Percentiles rank a stretch among this genome's conserved stretches.
Conservation (phyloP, 129 eudicot species). For the Lactuca sativa region DNA sequence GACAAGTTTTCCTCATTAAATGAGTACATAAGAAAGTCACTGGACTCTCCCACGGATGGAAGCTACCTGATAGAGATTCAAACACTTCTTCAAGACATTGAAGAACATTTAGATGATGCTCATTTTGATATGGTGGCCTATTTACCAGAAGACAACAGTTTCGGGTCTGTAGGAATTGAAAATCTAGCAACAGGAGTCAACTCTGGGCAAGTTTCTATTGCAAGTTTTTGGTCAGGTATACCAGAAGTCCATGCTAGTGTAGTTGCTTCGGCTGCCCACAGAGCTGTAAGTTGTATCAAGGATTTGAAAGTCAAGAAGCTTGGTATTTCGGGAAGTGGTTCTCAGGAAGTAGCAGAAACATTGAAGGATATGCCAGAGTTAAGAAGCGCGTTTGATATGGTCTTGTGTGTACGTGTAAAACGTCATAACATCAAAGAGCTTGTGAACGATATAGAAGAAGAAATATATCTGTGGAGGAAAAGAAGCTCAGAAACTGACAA, state of each 20-base stretch:
- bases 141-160: neutral
- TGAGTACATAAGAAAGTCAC: neutral
- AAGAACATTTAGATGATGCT: slow-evolving; percentile 10
- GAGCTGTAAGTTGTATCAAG: slow-evolving; percentile 14
- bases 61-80: neutral
- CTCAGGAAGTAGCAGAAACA: neutral
- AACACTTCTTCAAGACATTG: neutral
- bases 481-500: neutral
- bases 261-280: neutral
- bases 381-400: slow-evolving; percentile 11
- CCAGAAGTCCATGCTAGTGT: slow-evolving; percentile 8
- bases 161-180: neutral
- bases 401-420: slow-evolving; percentile 1
- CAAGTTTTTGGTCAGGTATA: slow-evolving; percentile 18
- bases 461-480: neutral
- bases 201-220: neutral
- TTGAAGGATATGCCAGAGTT: slow-evolving; percentile 10
- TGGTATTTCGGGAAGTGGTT: neutral
- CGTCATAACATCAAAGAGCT: neutral
- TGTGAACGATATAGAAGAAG: neutral
- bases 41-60: neutral
- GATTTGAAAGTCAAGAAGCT: slow-evolving; percentile 14
- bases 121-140: slow-evolving; percentile 14
- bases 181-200: neutral
- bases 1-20: neutral